Base-by-base conservation (phyloP, 768 basidiomycete species). In the Amanita molliuscula region DNA sequence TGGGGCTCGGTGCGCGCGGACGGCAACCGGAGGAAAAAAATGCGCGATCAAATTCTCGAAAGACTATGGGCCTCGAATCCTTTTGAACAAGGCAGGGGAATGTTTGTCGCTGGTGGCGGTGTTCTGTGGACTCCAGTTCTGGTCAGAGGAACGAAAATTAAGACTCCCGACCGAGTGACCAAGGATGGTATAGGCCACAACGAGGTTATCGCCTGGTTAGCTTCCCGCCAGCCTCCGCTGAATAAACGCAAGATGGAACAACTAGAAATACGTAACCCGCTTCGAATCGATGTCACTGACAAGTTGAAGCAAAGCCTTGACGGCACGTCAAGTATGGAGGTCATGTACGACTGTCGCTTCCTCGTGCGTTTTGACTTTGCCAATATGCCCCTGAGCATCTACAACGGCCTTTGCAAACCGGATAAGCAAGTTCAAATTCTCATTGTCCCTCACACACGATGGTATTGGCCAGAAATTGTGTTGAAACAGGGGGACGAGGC, bases 1-100 rank as follows among this genome's bases (percentile, higher is more conserved):
- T 92, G 89, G 89, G 89, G 89, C 4, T 78, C 79, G 42, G 58
- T 74, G 15, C 74, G 69, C 6, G 77, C 88, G 1, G 81, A 88
- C 55, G 78, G 72, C 2, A 64, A 74, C 52, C 74, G 88, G 29
- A 72, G 77, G 7, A 61, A 59, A 35, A 54, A 50, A 5, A 74
- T 72, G 44, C 60, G 84, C 25, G 54, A 66, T 1, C 70, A 69
- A 33, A 77, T 89, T 50, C 59, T 75, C 16, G 44, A 62, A 10
- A 65, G 65, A 5, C 53, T 89, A 5, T 85, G 78, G 76, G 44
- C 59, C 3, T 59, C 60, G 7, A 48, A 69, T 16, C 63, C 65
- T 3, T 61, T 61, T 13, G 31, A 50, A 0, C 48, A 55, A 6
- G 56, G 52, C 3, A 55, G 61, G 7, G 56, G 35, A 20, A 57